Evolutionary conservation across 106 monocot genomes (phyloP).

Genomic region (Apostasia ramifera): DNA sequence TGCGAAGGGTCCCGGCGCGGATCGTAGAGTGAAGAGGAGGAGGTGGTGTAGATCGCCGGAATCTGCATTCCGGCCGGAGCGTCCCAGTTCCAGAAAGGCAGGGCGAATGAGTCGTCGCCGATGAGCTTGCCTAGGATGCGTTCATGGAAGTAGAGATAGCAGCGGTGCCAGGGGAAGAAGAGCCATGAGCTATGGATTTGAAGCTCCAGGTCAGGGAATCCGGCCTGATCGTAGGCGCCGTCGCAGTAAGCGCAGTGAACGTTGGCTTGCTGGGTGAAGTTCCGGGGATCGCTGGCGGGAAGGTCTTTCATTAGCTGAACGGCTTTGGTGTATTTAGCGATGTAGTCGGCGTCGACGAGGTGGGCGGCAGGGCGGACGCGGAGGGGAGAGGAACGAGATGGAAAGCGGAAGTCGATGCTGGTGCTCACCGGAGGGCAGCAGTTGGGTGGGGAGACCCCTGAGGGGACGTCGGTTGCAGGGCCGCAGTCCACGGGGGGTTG

Average conservation of each 20-base stretch:
- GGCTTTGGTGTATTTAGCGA: slow-evolving; percentile 26
- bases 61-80: slow-evolving; percentile 22
- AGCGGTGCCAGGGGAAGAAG: slow-evolving; percentile 32
- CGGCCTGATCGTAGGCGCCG: slow-evolving; percentile 29
- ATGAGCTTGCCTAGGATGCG: slow-evolving; percentile 31
- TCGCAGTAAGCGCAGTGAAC: slow-evolving; percentile 54
- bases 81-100: slow-evolving; percentile 41
- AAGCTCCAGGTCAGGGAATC: slow-evolving; percentile 10
- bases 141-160: slow-evolving; percentile 30
- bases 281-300: slow-evolving; percentile 24
- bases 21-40: slow-evolving; percentile 18
- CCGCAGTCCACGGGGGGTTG: slow-evolving; percentile 13
- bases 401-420: slow-evolving; percentile 18
- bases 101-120: slow-evolving; percentile 22
- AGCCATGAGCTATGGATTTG: slow-evolving; percentile 28
- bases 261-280: slow-evolving; percentile 42
- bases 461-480: neutral
- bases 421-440: slow-evolving; percentile 21
- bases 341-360: slow-evolving; percentile 19
- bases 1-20: slow-evolving; percentile 7
- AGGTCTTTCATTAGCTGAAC: slow-evolving; percentile 20
- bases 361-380: slow-evolving; percentile 37
- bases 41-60: slow-evolving; percentile 16
- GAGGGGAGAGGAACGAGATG: slow-evolving; percentile 4
- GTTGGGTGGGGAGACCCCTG: neutral